Base-by-base conservation (phyloP, 352 stramenopile species). In the Thraustotheca clavata region DNA sequence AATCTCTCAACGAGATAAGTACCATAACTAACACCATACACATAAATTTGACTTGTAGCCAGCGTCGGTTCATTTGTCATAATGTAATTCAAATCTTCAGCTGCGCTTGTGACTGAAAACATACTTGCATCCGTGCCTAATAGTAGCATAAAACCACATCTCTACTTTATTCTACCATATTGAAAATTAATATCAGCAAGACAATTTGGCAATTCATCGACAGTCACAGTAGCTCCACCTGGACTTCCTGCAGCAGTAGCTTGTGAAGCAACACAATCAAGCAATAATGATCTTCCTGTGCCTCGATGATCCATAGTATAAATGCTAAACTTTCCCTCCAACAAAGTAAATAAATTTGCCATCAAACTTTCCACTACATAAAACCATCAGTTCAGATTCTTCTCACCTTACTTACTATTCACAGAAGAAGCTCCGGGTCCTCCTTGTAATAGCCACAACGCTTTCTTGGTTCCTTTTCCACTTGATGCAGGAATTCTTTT, bases 31-130 rank as follows among this genome's bases (percentile, higher is more conserved):
- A 65, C 50, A 27, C 73, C 73, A 22, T 72, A 67, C 9, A 80
- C 16, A 16, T 39, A 62, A 9, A 62, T 40, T 26, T 73, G 38
- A 24, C 27, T 8, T 26, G 26, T 46, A 43, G 40, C 50, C 29
- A 59, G 22, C 40, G 24, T 79, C 61, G 36, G 75, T 50, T 62
- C 62, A 68, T 49, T 88, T 31, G 43, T 24, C 46, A 89, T 83
- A 32, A 88, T 73, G 31, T 71, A 76, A 46, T 71, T 69, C 33
- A 89, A 32, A 40, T 89, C 80, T 66, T 83, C 86, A n/a, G 80
- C 80, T 3, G 80, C 80, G 33, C 76, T 88, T n/a, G 78, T 88
- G 22, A 89, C 75, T 0, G 78, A 88, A 52, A 83, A 89, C 4
- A 77, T 77, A n/a, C 29, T 38, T 2, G 54, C 54, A 14, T 39